These are phyloP conservation scores for Aquilaria agallochum DNA, from an alignment of 441 rosid genomes.

Conservation along the genomic window DNA sequence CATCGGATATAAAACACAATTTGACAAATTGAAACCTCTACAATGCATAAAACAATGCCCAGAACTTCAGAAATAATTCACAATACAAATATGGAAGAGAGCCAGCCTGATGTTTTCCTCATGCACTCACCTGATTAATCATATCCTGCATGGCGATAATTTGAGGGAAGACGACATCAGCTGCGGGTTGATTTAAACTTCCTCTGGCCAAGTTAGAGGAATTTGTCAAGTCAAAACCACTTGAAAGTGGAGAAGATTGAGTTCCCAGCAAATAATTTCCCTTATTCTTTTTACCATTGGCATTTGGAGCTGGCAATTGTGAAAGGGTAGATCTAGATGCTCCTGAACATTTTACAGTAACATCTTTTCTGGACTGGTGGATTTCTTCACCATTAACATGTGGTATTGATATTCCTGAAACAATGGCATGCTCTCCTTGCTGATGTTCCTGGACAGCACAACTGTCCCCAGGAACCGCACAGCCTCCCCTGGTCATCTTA, in stretches of 20 bases:
- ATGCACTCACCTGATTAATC: slow-evolving; percentile 72
- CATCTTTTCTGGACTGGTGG: slow-evolving; percentile 39
- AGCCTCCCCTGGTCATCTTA: slow-evolving; percentile 51
- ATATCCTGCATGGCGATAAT: slow-evolving; percentile 56
- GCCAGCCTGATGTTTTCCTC: not conserved
- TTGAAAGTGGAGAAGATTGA: slow-evolving; percentile 50
- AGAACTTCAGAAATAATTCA: too few relatives aligned
- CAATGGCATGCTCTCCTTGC: slow-evolving; percentile 25
- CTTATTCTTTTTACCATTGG: slow-evolving; percentile 62
- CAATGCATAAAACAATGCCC: too few relatives aligned
- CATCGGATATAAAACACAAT: too few relatives aligned
- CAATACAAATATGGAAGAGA: too few relatives aligned
- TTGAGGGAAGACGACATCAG: slow-evolving; percentile 47
- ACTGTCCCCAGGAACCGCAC: slow-evolving; percentile 39
- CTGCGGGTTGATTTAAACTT: slow-evolving; percentile 35
- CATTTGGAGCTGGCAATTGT: slow-evolving; percentile 37
- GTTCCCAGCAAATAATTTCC: slow-evolving; percentile 45
- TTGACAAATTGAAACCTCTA: too few relatives aligned
- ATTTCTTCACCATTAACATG: slow-evolving; percentile 35
- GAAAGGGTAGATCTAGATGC: slow-evolving; percentile 26
- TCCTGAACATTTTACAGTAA: slow-evolving; percentile 40
- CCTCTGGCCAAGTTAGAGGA: slow-evolving; percentile 45
- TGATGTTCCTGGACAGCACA: slow-evolving; percentile 30
- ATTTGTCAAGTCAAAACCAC: slow-evolving; percentile 56
- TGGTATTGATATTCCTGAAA: slow-evolving; percentile 28